Conservation (phyloP, 352 stramenopile genomes). For the Globisporangium lucens region DNA sequence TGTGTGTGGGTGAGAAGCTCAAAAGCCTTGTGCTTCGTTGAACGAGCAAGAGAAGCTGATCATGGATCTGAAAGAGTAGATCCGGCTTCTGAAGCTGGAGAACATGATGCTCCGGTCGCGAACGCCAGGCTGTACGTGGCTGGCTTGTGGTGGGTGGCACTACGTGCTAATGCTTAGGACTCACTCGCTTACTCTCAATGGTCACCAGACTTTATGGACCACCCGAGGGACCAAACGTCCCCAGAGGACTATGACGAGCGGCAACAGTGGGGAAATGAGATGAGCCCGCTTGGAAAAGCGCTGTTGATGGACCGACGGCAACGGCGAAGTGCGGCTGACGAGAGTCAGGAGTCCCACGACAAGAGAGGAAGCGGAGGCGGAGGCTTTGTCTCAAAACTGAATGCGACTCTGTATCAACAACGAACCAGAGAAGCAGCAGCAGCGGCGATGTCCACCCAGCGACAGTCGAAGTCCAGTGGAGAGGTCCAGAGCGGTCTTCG, state of each 20-base stretch:
- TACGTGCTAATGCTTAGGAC: not conserved
- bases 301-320: constrained; percentile 17
- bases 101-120: constrained; percentile 66
- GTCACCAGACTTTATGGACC: constrained; percentile 42
- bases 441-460: constrained; percentile 5
- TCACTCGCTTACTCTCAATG: not conserved
- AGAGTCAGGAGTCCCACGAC: constrained; percentile 17
- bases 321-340: not conserved
- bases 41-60: constrained; percentile 51
- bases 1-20: not conserved
- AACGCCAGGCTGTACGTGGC: constrained; percentile 57
- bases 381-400: not conserved
- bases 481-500: constrained; percentile 7
- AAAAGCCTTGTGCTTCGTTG: not conserved
- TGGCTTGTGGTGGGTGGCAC: not conserved
- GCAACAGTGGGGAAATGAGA: not conserved
- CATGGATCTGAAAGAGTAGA: constrained; percentile 62
- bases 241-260: constrained; percentile 1
- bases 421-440: not conserved
- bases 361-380: not conserved
- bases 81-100: constrained; percentile 60
- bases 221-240: constrained; percentile 20
- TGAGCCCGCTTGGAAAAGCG: constrained; percentile 21
- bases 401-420: not conserved
- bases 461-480: constrained; percentile 17